Percentiles rank a stretch among this genome's conserved stretches.
phyloP scores from a whole-genome alignment of 208 protist genomes.

The Acanthamoeba castellanii region DNA sequence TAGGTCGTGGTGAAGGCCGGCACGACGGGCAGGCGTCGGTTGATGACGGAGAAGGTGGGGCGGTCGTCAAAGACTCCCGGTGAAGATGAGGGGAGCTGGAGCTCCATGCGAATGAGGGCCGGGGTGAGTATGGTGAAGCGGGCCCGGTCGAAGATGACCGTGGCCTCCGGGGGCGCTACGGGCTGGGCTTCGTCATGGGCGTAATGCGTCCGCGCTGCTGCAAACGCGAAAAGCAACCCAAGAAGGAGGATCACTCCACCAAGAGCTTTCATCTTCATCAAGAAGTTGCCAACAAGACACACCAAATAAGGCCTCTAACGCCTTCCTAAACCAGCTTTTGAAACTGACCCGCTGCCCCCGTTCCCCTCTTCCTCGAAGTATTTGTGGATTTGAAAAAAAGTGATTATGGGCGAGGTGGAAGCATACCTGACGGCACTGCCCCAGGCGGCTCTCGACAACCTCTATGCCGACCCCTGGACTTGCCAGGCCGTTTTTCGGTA shows the following conservation, averaged over 20 bases:
- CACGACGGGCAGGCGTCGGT: constrained; percentile 25
- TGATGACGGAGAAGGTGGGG: constrained; percentile 50
- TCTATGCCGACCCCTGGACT: constrained; percentile 74
- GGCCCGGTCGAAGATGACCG: constrained; percentile 18
- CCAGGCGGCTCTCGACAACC: constrained; percentile 20
- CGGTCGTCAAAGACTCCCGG: constrained; percentile 33
- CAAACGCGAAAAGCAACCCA: no score
- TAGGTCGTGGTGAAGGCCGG: not conserved
- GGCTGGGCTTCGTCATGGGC: not conserved
- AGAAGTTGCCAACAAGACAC: not conserved
- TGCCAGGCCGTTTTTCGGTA: constrained; percentile 75
- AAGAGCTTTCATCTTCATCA: not conserved
- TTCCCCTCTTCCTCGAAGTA: not conserved
- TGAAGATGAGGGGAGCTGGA: not conserved
- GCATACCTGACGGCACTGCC: constrained; percentile 48
- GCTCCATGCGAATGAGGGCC: constrained; percentile 64
- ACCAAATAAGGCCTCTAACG: not conserved
- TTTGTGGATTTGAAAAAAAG: not conserved
- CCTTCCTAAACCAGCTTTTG: not conserved
- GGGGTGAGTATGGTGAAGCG: constrained; percentile 69
- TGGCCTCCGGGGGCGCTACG: constrained; percentile 31
- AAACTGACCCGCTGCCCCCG: no score
- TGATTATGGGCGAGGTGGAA: not conserved
- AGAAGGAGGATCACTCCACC: no score
- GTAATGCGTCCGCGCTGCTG: no score